Conservation (phyloP, 2,329 filamentous ascomycete genomes). For the Pseudogymnoascus sp. region DNA sequence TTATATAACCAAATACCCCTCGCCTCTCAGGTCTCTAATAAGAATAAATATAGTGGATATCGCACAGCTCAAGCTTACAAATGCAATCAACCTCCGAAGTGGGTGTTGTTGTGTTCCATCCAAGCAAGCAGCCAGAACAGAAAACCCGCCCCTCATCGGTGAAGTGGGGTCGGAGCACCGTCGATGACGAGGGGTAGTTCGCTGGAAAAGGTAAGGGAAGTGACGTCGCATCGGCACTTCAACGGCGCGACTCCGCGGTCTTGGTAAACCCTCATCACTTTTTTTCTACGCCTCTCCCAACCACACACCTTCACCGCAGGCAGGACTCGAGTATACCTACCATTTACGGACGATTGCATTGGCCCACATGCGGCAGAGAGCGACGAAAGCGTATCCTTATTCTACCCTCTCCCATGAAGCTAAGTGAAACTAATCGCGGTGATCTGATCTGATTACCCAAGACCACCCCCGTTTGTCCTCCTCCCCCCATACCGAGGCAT, state of each 20-base stretch:
- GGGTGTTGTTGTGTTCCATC: too few species aligned
- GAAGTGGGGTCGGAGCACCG: neutral
- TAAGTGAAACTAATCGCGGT: neutral
- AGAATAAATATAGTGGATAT: neutral
- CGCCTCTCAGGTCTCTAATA: neutral
- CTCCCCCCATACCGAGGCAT: neutral
- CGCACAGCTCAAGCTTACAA: neutral
- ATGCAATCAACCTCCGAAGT: neutral
- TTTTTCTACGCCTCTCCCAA: neutral
- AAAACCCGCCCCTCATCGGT: neutral
- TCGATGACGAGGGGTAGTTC: neutral
- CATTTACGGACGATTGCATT: neutral
- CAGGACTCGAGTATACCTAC: neutral
- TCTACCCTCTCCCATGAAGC: neutral
- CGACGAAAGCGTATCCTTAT: slow-evolving; percentile 1
- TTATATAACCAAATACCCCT: neutral
- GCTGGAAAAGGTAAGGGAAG: neutral
- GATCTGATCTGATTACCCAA: neutral
- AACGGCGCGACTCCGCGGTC: neutral
- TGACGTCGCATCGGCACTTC: neutral
- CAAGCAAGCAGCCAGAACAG: neutral
- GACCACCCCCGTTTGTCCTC: neutral
- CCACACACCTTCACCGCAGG: neutral
- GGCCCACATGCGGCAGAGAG: neutral
- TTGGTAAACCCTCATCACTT: neutral